These are phyloP conservation scores for Trametes villosa DNA, from an alignment of 768 basidiomycete genomes.

Conservation along the genomic window DNA sequence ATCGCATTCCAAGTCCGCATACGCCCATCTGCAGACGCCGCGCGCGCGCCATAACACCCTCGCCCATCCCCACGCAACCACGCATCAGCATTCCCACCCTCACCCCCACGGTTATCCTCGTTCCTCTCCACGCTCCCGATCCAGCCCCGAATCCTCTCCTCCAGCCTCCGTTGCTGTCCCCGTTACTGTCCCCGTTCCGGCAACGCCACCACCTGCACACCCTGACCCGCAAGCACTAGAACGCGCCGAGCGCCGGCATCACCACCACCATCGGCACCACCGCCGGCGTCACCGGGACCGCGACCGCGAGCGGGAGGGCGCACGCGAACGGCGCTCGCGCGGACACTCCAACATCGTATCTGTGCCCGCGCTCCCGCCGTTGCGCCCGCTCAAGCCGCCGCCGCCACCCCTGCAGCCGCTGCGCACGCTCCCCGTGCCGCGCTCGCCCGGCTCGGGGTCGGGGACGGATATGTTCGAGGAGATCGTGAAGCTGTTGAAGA, in stretches of 20 bases:
- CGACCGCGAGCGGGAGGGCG: slow-evolving; percentile 7
- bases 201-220: neutral
- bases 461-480: slow-evolving; percentile 14
- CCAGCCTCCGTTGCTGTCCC: too few species aligned
- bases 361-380: slow-evolving; percentile 2
- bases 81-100: neutral
- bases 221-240: slow-evolving; percentile 2
- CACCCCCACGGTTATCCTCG: neutral
- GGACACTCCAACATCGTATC: too few species aligned
- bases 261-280: neutral
- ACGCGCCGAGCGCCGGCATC: slow-evolving; percentile 10
- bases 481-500: slow-evolving; percentile 12
- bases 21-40: too few species aligned
- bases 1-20: neutral
- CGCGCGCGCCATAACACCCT: neutral
- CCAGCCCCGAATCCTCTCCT: neutral
- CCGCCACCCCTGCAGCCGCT: slow-evolving; percentile 5
- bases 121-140: neutral
- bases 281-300: slow-evolving; percentile 8
- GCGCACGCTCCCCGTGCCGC: neutral
- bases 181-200: neutral
- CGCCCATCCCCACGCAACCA: neutral
- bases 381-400: slow-evolving; percentile 1
- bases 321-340: slow-evolving; percentile 10
- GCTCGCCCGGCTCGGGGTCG: neutral